These are phyloP conservation scores for Aspergillus neoniger DNA, from an alignment of 2,329 filamentous ascomycete species.

Conservation along the genomic window DNA sequence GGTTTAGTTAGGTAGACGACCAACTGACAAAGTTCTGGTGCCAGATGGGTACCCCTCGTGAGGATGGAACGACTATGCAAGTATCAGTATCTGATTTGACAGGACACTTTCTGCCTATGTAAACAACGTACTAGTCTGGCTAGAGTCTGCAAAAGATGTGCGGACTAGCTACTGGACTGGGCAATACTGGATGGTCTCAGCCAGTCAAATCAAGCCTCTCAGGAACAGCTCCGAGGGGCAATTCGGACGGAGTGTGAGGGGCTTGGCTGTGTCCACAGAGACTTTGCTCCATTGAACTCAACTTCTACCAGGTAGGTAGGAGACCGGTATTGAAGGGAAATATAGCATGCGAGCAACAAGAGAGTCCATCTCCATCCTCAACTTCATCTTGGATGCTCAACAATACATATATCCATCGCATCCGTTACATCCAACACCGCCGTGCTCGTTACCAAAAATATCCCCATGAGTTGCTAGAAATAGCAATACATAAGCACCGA, in stretches of 20 bases:
- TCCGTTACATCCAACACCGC: not conserved
- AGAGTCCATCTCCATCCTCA: not conserved
- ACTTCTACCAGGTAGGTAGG: too few species aligned
- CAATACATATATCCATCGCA: constrained; percentile 3
- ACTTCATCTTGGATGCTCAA: not conserved
- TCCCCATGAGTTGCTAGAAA: not conserved
- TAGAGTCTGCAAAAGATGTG: not conserved
- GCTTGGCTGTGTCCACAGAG: not conserved
- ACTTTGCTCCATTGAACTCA: not conserved
- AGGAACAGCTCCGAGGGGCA: not conserved
- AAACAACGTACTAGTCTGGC: not conserved
- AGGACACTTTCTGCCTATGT: not conserved
- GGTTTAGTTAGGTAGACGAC: too few species aligned
- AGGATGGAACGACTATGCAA: not conserved
- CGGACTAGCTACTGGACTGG: not conserved
- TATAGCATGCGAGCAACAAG: too few species aligned
- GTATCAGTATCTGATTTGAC: not conserved
- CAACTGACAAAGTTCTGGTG: too few species aligned
- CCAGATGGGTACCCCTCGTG: too few species aligned
- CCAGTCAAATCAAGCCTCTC: constrained; percentile 5
- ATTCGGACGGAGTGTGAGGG: not conserved
- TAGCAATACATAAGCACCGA: not conserved
- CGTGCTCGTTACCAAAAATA: constrained; percentile 6
- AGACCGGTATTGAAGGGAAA: too few species aligned
- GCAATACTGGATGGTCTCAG: not conserved